A percentile compares a stretch with the other conserved stretches of the same genome.
Evolutionary conservation across 192 early-diverging fungal species (phyloP).

Genomic region (Podila minutissima): DNA sequence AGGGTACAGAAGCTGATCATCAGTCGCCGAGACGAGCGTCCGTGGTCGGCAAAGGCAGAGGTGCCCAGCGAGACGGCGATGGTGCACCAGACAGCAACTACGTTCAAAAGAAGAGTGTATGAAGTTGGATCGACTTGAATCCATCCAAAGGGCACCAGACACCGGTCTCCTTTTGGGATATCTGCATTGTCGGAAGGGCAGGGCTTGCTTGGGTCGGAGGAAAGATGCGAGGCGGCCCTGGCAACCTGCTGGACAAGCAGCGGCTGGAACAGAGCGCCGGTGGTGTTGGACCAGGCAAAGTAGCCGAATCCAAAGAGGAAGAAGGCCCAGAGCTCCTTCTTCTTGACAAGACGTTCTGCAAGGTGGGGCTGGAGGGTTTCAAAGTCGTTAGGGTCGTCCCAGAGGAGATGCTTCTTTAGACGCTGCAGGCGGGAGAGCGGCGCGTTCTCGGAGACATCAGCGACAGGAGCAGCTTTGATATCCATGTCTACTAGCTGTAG

Average conservation of each 20-base stretch:
- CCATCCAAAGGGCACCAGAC: constrained; percentile 35
- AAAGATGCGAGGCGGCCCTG: constrained; percentile 15
- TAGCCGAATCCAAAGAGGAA: constrained; percentile 41
- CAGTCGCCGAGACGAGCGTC: constrained; percentile 25
- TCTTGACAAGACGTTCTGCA: constrained; percentile 23
- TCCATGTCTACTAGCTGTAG: too few species aligned
- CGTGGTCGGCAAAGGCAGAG: constrained; percentile 54
- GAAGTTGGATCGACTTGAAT: constrained; percentile 30
- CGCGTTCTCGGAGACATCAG: too few species aligned
- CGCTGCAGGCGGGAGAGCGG: not conserved
- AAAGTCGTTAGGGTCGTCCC: constrained; percentile 2
- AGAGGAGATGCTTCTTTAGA: constrained; percentile 4
- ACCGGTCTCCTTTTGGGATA: constrained; percentile 22
- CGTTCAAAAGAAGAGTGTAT: constrained; percentile 33
- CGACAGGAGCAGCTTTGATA: too few species aligned
- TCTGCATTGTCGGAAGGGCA: constrained; percentile 17
- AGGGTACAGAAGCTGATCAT: constrained; percentile 40
- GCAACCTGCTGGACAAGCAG: constrained; percentile 29
- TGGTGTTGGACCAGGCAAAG: constrained; percentile 23
- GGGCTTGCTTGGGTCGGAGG: constrained; percentile 5
- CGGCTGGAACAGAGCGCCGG: constrained; percentile 31
- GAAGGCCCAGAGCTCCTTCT: constrained; percentile 32
- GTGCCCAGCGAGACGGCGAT: constrained; percentile 44
- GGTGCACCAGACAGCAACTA: constrained; percentile 46
- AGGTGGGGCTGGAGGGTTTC: constrained; percentile 17